A percentile compares a stretch with the other conserved stretches of the same genome.
phyloP scores from a whole-genome alignment of 495 filamentous ascomycete genomes.

The Pyrenula massariospora region DNA sequence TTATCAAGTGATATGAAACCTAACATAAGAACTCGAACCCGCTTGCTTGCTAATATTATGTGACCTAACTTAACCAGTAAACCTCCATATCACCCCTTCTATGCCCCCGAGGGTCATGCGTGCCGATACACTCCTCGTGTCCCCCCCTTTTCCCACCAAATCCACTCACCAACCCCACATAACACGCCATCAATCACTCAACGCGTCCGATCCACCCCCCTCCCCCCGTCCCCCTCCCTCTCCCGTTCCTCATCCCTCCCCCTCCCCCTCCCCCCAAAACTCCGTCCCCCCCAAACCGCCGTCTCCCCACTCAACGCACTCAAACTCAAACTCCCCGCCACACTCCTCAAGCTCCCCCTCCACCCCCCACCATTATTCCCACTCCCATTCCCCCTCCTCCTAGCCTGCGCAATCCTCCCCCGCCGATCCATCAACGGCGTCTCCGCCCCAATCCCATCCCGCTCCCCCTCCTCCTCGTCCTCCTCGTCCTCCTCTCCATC shows the following conservation, averaged over 20 bases:
- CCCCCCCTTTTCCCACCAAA: too few relatives aligned
- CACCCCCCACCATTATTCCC: neutral
- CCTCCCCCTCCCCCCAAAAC: neutral
- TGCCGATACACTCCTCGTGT: too few relatives aligned
- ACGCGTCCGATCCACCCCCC: neutral
- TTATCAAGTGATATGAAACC: too few relatives aligned
- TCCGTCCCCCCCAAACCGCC: conserved; percentile 7
- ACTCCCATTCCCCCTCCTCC: neutral
- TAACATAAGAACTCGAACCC: too few relatives aligned
- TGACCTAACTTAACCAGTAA: too few relatives aligned
- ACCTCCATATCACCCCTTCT: too few relatives aligned
- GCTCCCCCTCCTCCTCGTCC: neutral
- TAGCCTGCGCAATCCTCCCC: neutral
- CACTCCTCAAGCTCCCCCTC: conserved; percentile 9
- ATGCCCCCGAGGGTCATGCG: too few relatives aligned
- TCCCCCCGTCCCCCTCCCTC: neutral
- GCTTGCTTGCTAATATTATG: too few relatives aligned
- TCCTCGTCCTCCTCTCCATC: neutral
- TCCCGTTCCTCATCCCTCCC: neutral
- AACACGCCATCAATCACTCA: neutral
- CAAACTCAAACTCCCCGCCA: conserved; percentile 27
- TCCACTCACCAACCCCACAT: too few relatives aligned
- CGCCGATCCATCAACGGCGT: neutral
- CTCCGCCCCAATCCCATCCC: neutral
- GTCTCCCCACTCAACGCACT: conserved; percentile 39